Evolutionary conservation across 805 yeast species (phyloP).

Genomic region (Saccharomyces jurei): DNA sequence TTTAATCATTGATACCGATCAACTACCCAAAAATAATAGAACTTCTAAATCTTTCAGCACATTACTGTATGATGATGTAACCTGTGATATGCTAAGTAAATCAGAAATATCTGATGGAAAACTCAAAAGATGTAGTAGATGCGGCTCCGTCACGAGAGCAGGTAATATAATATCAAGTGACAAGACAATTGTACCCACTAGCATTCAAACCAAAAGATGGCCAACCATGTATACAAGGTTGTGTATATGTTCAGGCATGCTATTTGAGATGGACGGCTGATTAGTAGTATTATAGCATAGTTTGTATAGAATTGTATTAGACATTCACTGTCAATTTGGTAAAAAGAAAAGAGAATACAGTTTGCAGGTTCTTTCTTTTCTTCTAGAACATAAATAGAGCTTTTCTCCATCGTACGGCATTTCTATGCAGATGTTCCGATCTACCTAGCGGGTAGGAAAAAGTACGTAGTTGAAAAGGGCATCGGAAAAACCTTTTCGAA

Average conservation of each 20-base stretch:
- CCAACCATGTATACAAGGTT: slow-evolving; percentile 29
- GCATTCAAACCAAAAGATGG: slow-evolving; percentile 31
- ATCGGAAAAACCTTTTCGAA: not conserved
- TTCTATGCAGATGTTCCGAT: not conserved
- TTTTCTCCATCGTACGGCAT: not conserved
- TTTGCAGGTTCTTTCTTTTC: not conserved
- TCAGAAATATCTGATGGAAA: slow-evolving; percentile 18
- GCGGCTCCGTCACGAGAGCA: slow-evolving; percentile 41
- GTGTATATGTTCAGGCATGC: slow-evolving; percentile 31
- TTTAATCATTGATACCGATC: slow-evolving; percentile 49
- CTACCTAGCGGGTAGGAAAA: not conserved
- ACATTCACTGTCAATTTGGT: not conserved
- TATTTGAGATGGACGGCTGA: slow-evolving; percentile 20
- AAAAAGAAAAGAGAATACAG: not conserved
- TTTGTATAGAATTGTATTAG: not conserved
- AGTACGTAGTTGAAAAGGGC: not conserved
- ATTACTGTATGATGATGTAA: slow-evolving; percentile 27
- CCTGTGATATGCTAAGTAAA: slow-evolving; percentile 23
- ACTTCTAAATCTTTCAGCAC: slow-evolving; percentile 32
- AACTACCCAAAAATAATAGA: slow-evolving; percentile 31
- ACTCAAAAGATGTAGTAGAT: slow-evolving; percentile 43
- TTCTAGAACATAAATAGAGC: not conserved
- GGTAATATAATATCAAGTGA: slow-evolving; percentile 28
- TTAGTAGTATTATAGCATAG: not conserved
- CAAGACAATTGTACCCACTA: slow-evolving; percentile 29